Evolutionary conservation across 495 filamentous ascomycete genomes (phyloP), one percentile per base, ranked within the genome.

Genomic region (Aspergillus sclerotiicarbonarius): DNA sequence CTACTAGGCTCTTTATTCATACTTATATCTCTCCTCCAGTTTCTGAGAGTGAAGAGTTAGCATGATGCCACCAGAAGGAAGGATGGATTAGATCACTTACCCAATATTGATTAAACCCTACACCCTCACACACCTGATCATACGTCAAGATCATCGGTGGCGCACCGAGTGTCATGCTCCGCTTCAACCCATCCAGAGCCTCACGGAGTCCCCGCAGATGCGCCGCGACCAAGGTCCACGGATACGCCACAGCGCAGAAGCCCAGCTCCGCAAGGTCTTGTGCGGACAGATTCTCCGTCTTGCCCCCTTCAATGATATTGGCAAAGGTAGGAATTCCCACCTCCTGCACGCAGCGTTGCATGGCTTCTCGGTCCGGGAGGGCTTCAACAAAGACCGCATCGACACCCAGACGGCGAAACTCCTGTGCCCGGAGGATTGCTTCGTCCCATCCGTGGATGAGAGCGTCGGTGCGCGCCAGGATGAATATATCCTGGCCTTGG

Each of bases 281-380:
- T 0, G 71, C 71, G 0, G 74, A 72, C 3, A 76, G 52, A 43
- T 76, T 76, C 54, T 76, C 70, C 8, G 74, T 77, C 60, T 72
- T 70, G 5, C 73, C 70, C 0, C 75, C 75, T 44, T 79, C 73
- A 21, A 79, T 77, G 12, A 79, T 76, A 61, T 79, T 79, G 0
- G 67, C 75, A 8, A 77, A 66, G 20, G 71, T 66, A 0, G 73
- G 72, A 20, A 73, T 67, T n/a, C 64, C 61, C 12, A 79, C 35
- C 44, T 76, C 70, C 33, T 67, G 44, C 0, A 67, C 71, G 41
- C 65, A 70, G 0, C 59, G 64, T 54, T 60, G 61, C 74, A 76
- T 79, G 2, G 73, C 61, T 8, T 70, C 70, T 5, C 67, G 57
- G 56, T 75, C 71, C 5, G 75, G 74, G 8, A 79, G 56, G 4